Conservation (phyloP, 2,329 filamentous ascomycete genomes). For the Cladosporium sp. region DNA sequence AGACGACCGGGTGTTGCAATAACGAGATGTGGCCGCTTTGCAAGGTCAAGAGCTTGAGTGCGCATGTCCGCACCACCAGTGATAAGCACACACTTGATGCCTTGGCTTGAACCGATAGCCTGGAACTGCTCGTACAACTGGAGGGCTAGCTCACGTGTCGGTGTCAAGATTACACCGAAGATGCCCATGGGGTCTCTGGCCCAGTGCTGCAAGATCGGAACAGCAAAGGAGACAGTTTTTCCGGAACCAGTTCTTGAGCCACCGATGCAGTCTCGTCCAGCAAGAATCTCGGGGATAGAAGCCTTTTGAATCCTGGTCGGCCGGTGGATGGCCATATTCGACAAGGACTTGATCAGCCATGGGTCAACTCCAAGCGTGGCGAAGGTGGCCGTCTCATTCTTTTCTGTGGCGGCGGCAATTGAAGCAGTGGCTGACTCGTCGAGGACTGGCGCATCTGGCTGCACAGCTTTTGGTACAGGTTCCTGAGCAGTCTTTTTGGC, state of each 20-base stretch:
- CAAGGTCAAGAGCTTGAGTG: constrained; percentile 80
- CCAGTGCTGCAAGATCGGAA: constrained; percentile 92
- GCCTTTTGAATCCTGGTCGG: constrained; percentile 92
- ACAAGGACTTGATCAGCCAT: constrained; percentile 84
- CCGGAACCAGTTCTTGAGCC: constrained; percentile 93
- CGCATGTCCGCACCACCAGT: constrained; percentile 94
- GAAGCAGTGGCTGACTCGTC: constrained; percentile 22
- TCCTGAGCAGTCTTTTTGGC: constrained; percentile 23
- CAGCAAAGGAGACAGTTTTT: constrained; percentile 95
- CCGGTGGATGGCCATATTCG: constrained; percentile 75
- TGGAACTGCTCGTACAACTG: constrained; percentile 97
- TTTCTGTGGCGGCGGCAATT: constrained; percentile 35
- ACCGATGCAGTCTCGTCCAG: constrained; percentile 91
- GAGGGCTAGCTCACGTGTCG: constrained; percentile 86
- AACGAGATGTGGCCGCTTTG: constrained; percentile 82
- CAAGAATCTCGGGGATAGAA: constrained; percentile 89
- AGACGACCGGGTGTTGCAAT: constrained; percentile 92
- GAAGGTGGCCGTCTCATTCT: constrained; percentile 35
- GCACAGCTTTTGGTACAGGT: background rate
- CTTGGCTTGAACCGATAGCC: constrained; percentile 85
- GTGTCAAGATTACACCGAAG: constrained; percentile 85
- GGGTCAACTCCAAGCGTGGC: constrained; percentile 35
- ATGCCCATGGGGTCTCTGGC: constrained; percentile 88
- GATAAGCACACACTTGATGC: constrained; percentile 83
- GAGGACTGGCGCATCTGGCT: background rate